These are phyloP conservation scores for Colletotrichum tofieldiae DNA, from an alignment of 2,329 filamentous ascomycete species.

Conservation along the genomic window DNA sequence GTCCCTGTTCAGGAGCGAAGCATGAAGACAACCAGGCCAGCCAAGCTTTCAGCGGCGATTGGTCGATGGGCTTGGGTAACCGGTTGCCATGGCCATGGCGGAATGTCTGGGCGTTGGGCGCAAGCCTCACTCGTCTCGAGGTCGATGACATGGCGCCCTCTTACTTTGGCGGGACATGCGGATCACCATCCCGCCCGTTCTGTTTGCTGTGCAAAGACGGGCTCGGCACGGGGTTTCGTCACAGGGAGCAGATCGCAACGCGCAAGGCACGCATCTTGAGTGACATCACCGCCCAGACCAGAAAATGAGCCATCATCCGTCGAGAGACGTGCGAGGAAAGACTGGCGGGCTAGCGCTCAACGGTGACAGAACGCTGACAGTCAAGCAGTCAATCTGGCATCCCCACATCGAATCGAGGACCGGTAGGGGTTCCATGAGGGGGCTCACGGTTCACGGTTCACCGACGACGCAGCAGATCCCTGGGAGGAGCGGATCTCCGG, in stretches of 20 bases:
- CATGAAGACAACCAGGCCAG: conserved; percentile 22
- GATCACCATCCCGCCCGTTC: conserved; percentile 20
- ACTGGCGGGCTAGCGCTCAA: conserved; percentile 12
- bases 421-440: conserved; percentile 31
- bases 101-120: conserved; percentile 16
- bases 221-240: conserved; percentile 29
- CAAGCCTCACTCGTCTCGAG: conserved; percentile 33
- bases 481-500: conserved; percentile 37
- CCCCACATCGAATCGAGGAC: conserved; percentile 16
- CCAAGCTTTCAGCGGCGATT: conserved; percentile 19
- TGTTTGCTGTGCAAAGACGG: conserved; percentile 15
- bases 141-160: conserved; percentile 26
- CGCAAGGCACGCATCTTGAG: neutral
- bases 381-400: conserved; percentile 6
- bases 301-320: conserved; percentile 2
- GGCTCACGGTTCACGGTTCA: conserved; percentile 29
- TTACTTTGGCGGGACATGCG: conserved; percentile 23
- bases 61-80: conserved; percentile 9
- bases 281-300: conserved; percentile 33
- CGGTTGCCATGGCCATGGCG: conserved; percentile 26
- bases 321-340: neutral
- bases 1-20: conserved; percentile 23
- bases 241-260: conserved; percentile 6
- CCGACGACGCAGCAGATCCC: conserved; percentile 34
- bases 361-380: conserved; percentile 18